Percentiles rank a stretch among this genome's conserved stretches.
Conservation (phyloP, 495 filamentous ascomycete species). For the Penicillium coprophilum region DNA sequence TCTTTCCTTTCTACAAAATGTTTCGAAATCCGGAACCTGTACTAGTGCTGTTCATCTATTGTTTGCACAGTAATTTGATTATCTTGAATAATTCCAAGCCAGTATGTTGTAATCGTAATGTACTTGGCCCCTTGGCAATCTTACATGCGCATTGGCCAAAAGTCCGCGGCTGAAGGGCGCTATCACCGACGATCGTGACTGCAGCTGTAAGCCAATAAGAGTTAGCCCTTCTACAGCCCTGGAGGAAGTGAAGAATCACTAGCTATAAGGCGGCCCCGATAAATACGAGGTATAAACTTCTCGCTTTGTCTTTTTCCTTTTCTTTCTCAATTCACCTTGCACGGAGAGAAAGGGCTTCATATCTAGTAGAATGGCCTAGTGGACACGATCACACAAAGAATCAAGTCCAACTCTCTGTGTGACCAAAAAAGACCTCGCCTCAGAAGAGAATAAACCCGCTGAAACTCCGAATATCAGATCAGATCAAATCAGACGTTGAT, state of each 20-base stretch:
- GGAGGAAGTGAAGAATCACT: conserved; percentile 5
- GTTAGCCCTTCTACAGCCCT: conserved; percentile 1
- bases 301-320: neutral
- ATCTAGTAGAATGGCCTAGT: neutral
- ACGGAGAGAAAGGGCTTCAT: neutral
- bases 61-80: conserved; percentile 11
- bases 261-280: neutral
- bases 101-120: too few species aligned
- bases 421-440: neutral
- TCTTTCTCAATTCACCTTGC: neutral
- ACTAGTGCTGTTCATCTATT: conserved; percentile 6
- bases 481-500: too few species aligned
- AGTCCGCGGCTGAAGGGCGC: conserved; percentile 10
- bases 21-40: conserved; percentile 8
- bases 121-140: neutral
- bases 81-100: neutral
- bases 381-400: neutral
- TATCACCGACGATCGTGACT: conserved; percentile 4
- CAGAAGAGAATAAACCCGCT: neutral
- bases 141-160: conserved; percentile 8
- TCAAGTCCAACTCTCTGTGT: neutral
- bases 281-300: conserved; percentile 7
- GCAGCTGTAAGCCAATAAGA: conserved; percentile 11
- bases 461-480: neutral
- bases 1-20: conserved; percentile 16